These are phyloP conservation scores for Calycina marina DNA, from an alignment of 2,329 filamentous ascomycete species.

Conservation along the genomic window DNA sequence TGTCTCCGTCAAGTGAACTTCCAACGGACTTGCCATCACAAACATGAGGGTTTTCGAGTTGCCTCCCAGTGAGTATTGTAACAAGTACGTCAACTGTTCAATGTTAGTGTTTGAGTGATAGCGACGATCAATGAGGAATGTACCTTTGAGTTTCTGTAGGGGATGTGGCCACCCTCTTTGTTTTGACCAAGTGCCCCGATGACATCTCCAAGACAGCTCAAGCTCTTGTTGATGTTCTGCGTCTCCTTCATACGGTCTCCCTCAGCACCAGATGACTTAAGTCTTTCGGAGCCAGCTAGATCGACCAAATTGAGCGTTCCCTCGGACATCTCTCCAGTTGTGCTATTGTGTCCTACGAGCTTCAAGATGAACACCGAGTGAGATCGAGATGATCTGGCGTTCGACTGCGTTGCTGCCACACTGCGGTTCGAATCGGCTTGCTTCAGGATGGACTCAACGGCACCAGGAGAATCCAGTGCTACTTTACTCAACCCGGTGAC, in stretches of 20 bases:
- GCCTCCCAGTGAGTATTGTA: slow-evolving; percentile 88
- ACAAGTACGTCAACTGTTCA: slow-evolving; percentile 65
- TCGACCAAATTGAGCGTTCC: slow-evolving; percentile 94
- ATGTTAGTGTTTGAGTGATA: slow-evolving; percentile 9
- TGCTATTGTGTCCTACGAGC: slow-evolving; percentile 48
- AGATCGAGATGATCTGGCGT: slow-evolving; percentile 84
- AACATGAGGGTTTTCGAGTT: slow-evolving; percentile 99
- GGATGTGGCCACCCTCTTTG: slow-evolving; percentile 64
- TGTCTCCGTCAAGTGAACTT: slow-evolving; percentile 83
- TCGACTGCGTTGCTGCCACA: slow-evolving; percentile 93
- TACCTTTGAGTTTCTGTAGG: slow-evolving; percentile 90
- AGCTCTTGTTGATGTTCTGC: slow-evolving; percentile 90
- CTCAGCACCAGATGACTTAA: slow-evolving; percentile 75
- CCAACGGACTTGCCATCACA: slow-evolving; percentile 89
- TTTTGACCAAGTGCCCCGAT: slow-evolving; percentile 83
- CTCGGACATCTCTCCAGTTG: slow-evolving; percentile 71
- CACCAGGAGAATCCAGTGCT: slow-evolving; percentile 60
- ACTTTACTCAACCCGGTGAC: slow-evolving; percentile 71
- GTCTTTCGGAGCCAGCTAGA: slow-evolving; percentile 79
- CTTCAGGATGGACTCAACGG: slow-evolving; percentile 65
- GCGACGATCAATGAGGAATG: slow-evolving; percentile 12
- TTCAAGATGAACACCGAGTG: slow-evolving; percentile 96
- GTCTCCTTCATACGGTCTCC: slow-evolving; percentile 86
- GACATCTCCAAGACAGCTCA: slow-evolving; percentile 86
- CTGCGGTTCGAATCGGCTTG: slow-evolving; percentile 76